A percentile compares a stretch with the other conserved stretches of the same genome.
Conservation (phyloP, 139 green algal species). For the Chlamydomonas incerta region DNA sequence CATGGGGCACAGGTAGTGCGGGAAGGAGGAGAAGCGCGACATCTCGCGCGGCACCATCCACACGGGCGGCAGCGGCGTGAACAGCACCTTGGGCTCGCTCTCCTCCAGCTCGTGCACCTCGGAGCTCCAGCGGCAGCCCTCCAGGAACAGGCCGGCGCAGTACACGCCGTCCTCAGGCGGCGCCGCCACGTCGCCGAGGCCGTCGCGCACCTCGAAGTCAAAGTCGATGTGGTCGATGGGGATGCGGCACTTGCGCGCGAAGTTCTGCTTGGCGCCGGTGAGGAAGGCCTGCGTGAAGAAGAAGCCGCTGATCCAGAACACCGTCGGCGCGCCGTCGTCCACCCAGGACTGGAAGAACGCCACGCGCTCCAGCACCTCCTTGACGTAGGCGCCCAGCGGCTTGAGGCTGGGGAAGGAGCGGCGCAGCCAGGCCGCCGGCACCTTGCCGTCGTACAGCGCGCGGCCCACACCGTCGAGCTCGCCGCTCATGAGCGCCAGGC, state of each 20-base stretch:
- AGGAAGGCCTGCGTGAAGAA: slow-evolving; percentile 94
- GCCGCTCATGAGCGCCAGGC: slow-evolving; percentile 82
- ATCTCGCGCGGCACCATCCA: too few species aligned
- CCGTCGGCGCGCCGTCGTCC: slow-evolving; percentile 65
- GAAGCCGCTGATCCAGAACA: slow-evolving; percentile 88
- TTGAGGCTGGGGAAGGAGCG: slow-evolving; percentile 81
- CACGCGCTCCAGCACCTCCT: slow-evolving; percentile 77
- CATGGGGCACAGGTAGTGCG: too few species aligned
- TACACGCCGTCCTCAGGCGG: slow-evolving; percentile 81
- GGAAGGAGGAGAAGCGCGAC: too few species aligned
- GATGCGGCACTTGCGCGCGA: slow-evolving; percentile 78
- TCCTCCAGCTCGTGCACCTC: too few species aligned
- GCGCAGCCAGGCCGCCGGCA: slow-evolving; percentile 78
- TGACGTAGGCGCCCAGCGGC: too few species aligned
- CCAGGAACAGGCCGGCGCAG: slow-evolving; percentile 80
- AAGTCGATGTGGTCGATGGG: slow-evolving; percentile 88
- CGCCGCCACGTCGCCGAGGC: slow-evolving; percentile 34
- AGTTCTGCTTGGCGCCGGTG: slow-evolving; percentile 93
- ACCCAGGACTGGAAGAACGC: slow-evolving; percentile 83
- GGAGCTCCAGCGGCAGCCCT: too few species aligned
- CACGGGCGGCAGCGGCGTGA: too few species aligned
- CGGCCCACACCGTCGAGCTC: slow-evolving; percentile 74
- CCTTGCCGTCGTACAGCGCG: slow-evolving; percentile 74
- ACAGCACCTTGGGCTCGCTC: too few species aligned
- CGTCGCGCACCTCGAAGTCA: slow-evolving; percentile 79